Base-by-base conservation (phyloP, 768 basidiomycete species). In the Leccinum pellstonianum region DNA sequence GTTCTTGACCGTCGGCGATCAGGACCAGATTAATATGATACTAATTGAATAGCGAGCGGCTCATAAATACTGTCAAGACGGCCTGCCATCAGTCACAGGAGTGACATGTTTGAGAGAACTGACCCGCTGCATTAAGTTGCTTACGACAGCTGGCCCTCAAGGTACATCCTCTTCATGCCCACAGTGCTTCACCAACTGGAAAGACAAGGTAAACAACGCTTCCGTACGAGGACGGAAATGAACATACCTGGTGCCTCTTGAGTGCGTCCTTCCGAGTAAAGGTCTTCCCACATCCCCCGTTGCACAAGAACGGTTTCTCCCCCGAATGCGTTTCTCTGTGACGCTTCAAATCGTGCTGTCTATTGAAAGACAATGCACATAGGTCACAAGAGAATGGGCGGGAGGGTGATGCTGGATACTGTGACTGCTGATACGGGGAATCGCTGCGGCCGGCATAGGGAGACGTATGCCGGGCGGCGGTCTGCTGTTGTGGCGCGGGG, bases 241-340 rank as follows among this genome's bases (percentile, higher is more conserved):
- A 59, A 56, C 84, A 61, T 65, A 84, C 91, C 84, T 93, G 91
- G 71, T 93, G 91, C 61, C 91, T 83, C 76, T 92, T 93, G 68
- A 93, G 75, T 15, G 91, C 91, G 69, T 93, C 91, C 75, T 92
- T 91, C 64, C 91, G 82, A 52, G 90, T 93, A 69, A 92, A 93
- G 3, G 90, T 91, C 79, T 92, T 92, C 52, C 89, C 90, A 60
- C 91, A 93, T 48, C 87, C 88, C 12, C 88, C 90, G 65, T 91
- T 91, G 73, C 91, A 93, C 17, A 85, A 73, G 75, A 85, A 93
- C 9, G 91, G 90, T 71, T 91, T 92, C 73, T 92, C 90, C 38
- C 90, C 90, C 5, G 88, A 88, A 75, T 92, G 91, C 25, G 89
- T 92, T 66, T 92, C 90, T 63, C 87, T 80, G 75, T 93, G 91